Conservation (phyloP, 495 filamentous ascomycete genomes). For the Hypoxylon rickii region DNA sequence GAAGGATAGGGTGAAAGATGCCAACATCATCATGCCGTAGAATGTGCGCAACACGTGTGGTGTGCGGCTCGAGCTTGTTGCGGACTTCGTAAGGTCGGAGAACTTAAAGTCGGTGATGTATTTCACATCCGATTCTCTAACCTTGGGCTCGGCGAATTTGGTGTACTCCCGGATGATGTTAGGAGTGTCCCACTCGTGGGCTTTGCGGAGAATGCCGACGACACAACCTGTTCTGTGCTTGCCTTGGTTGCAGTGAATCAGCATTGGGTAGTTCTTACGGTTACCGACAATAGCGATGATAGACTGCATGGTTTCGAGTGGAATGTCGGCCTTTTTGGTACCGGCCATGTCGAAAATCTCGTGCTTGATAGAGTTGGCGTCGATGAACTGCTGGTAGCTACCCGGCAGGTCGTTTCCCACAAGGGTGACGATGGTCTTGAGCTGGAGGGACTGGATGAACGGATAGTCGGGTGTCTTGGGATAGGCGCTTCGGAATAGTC, state of each 20-base stretch:
- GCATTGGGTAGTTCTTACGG: slow-evolving; percentile 68
- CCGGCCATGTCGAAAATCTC: slow-evolving; percentile 71
- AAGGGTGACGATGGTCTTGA: slow-evolving; percentile 81
- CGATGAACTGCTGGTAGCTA: slow-evolving; percentile 64
- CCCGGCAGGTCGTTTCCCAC: slow-evolving; percentile 66
- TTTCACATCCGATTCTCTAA: slow-evolving; percentile 55
- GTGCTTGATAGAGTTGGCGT: slow-evolving; percentile 66
- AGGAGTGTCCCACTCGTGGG: slow-evolving; percentile 61
- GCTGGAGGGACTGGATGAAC: slow-evolving; percentile 63
- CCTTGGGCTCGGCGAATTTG: slow-evolving; percentile 67
- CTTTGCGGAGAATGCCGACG: slow-evolving; percentile 70
- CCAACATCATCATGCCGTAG: slow-evolving; percentile 25
- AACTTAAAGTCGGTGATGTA: slow-evolving; percentile 52
- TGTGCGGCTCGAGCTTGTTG: background rate
- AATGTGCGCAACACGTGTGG: slow-evolving; percentile 16
- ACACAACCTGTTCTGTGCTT: slow-evolving; percentile 89
- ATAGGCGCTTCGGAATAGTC: slow-evolving; percentile 79
- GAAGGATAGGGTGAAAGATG: slow-evolving; percentile 20
- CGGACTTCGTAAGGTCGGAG: slow-evolving; percentile 20
- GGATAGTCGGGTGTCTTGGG: slow-evolving; percentile 66
- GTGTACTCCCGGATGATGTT: slow-evolving; percentile 69
- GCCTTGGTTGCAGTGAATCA: slow-evolving; percentile 90
- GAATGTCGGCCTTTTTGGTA: slow-evolving; percentile 73
- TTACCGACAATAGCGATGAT: slow-evolving; percentile 69
- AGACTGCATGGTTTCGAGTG: slow-evolving; percentile 62